Evolutionary conservation across 257 asterid species (phyloP), one percentile per base, ranked within the genome.

Genomic region (Nemophila menziesii): DNA sequence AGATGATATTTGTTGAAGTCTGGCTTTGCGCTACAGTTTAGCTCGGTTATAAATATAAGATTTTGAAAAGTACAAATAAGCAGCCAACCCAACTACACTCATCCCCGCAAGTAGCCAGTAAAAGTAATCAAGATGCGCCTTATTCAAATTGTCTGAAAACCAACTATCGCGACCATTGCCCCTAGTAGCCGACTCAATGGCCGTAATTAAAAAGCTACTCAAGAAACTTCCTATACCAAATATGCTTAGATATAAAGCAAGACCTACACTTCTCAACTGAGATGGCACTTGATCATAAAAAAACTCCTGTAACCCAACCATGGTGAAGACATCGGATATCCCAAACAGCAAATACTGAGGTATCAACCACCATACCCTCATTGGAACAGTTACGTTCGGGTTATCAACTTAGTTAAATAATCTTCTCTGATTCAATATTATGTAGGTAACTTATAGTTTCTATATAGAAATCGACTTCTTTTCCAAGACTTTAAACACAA

Each of bases 301-400:
- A 42, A 64, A 64, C 57, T 58, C 65, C 14, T 64, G 66, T 16
- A 64, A 23, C 11, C 70, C 66, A 20, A 64, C 58, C 58, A 52
- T 7, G 44, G 55, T 40, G 18, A 58, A 58, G 1, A 48, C 23
- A 6, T 64, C 56, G 4, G 44, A 33, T 2, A 58, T 34, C 4
- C 66, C 70, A 40, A 46, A 52, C 24, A 64, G 16, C 16, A 46
- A 0, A 14, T 57, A 64, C 36, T 64, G 65, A 5, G 70, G 70
- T 43, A 64, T 11, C 48, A 64, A 11, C 70, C 65, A 64, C 19
- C 20, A 23, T 22, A 64, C 41, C 13, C 58, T 64, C 70, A 64
- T 43, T 3, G 66, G 70, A 38, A 64, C 34, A 0, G 57, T 58
- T 16, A 38, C 54, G 1, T 21, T 45, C 0, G 66, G 62, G 15